A percentile compares a stretch with the other conserved stretches of the same genome.
phyloP scores from a whole-genome alignment of 352 stramenopile genomes.

The Globisporangium yorkense region DNA sequence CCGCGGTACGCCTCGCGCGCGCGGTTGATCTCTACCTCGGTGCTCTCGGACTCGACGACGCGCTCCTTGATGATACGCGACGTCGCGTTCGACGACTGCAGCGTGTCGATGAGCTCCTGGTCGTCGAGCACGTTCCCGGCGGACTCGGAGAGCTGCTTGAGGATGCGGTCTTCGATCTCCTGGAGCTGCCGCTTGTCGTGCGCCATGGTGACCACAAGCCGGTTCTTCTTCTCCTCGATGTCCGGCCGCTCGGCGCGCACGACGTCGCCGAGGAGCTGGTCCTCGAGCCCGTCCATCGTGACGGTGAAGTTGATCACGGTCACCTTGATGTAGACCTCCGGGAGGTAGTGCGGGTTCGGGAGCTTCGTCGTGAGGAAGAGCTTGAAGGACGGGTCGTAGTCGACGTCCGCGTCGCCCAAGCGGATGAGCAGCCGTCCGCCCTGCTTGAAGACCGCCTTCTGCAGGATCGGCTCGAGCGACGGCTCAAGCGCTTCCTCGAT shows the following conservation, averaged over 20 bases:
- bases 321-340: conserved; percentile 95
- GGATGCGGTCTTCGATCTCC: conserved; percentile 91
- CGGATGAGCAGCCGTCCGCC: conserved; percentile 85
- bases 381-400: conserved; percentile 91
- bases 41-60: conserved; percentile 87
- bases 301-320: conserved; percentile 96
- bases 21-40: conserved; percentile 88
- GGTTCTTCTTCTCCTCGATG: conserved; percentile 93
- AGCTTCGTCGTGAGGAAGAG: conserved; percentile 93
- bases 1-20: conserved; percentile 88
- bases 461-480: conserved; percentile 88
- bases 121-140: conserved; percentile 92
- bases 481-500: conserved; percentile 91
- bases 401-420: conserved; percentile 89
- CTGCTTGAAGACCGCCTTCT: conserved; percentile 92
- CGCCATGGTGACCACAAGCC: conserved; percentile 90
- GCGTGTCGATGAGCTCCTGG: conserved; percentile 83
- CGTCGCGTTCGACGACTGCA: conserved; percentile 84
- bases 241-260: conserved; percentile 90
- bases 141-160: conserved; percentile 89
- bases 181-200: conserved; percentile 91
- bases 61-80: conserved; percentile 87
- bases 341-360: conserved; percentile 92
- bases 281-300: conserved; percentile 91
- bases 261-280: conserved; percentile 90